Conservation (phyloP, 2,329 filamentous ascomycete genomes). For the Thielaviopsis euricoi region DNA sequence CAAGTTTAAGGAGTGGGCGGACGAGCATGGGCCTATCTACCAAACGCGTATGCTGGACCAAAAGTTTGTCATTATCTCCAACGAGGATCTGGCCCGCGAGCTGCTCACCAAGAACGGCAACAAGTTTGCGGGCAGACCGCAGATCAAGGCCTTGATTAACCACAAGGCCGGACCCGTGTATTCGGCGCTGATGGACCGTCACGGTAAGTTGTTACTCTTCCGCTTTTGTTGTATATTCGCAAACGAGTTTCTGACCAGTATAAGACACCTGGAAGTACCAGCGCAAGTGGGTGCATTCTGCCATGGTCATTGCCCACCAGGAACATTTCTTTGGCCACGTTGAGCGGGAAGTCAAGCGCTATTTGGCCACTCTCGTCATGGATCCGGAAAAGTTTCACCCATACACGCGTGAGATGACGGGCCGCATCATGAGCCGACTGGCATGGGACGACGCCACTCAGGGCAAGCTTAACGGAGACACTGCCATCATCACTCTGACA, state of each 20-base stretch:
- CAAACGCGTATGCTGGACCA: slow-evolving; percentile 24
- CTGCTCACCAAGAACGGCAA: slow-evolving; percentile 32
- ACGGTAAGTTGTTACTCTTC: slow-evolving; percentile 21
- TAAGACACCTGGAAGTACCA: slow-evolving; percentile 31
- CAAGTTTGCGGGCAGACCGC: slow-evolving; percentile 32
- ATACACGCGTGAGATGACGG: slow-evolving; percentile 31
- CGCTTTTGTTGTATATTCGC: too few relatives aligned
- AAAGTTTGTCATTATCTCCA: slow-evolving; percentile 28
- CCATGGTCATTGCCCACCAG: slow-evolving; percentile 25
- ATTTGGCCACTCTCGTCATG: slow-evolving; percentile 28
- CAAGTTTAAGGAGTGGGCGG: slow-evolving; percentile 33
- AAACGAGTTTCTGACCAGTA: background rate
- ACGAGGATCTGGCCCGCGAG: slow-evolving; percentile 31
- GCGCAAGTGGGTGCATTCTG: slow-evolving; percentile 34
- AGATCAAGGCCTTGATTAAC: slow-evolving; percentile 31
- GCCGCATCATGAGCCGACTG: slow-evolving; percentile 32
- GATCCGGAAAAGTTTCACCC: slow-evolving; percentile 29
- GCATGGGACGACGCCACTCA: slow-evolving; percentile 33
- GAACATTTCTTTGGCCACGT: slow-evolving; percentile 31
- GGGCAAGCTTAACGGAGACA: slow-evolving; percentile 28
- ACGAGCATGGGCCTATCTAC: slow-evolving; percentile 27
- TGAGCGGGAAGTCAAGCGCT: slow-evolving; percentile 29
- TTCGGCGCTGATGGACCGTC: slow-evolving; percentile 33
- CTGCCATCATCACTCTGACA: slow-evolving; percentile 29
- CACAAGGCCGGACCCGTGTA: slow-evolving; percentile 32